These are phyloP conservation scores for Neonectria punicea DNA, from an alignment of 2,329 filamentous ascomycete genomes.

Conservation along the genomic window DNA sequence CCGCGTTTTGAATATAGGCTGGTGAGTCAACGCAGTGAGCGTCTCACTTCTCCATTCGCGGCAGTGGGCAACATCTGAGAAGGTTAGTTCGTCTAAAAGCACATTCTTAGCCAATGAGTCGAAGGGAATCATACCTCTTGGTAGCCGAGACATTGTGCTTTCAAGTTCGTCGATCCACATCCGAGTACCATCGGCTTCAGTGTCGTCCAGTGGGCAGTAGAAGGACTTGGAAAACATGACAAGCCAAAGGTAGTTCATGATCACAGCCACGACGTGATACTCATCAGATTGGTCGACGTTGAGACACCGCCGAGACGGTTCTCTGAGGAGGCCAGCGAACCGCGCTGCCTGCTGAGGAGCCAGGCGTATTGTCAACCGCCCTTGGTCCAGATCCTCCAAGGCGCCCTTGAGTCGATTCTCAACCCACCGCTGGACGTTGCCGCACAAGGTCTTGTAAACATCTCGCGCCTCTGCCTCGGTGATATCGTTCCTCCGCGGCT, in stretches of 20 bases:
- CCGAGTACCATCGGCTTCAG: constrained; percentile 43
- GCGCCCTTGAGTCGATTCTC: constrained; percentile 46
- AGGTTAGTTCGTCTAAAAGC: constrained; percentile 17
- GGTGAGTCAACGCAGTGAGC: constrained; percentile 47
- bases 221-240: constrained; percentile 50
- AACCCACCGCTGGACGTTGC: constrained; percentile 51
- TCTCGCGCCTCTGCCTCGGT: constrained; percentile 50
- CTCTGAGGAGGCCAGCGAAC: constrained; percentile 48
- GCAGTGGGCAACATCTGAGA: constrained; percentile 47
- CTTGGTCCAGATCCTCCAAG: constrained; percentile 47
- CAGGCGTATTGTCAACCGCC: constrained; percentile 40
- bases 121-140: constrained; percentile 42
- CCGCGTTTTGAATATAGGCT: constrained; percentile 46
- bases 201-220: constrained; percentile 50
- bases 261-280: constrained; percentile 49
- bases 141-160: constrained; percentile 47
- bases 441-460: constrained; percentile 46
- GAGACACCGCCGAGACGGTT: constrained; percentile 48
- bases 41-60: constrained; percentile 53
- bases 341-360: constrained; percentile 42
- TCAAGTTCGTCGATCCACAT: constrained; percentile 49
- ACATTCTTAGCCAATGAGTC: not conserved
- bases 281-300: constrained; percentile 47
- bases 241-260: constrained; percentile 52
- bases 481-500: constrained; percentile 48